These are phyloP conservation scores for Boletus vermiculosoides DNA, from an alignment of 768 basidiomycete species.

Conservation along the genomic window DNA sequence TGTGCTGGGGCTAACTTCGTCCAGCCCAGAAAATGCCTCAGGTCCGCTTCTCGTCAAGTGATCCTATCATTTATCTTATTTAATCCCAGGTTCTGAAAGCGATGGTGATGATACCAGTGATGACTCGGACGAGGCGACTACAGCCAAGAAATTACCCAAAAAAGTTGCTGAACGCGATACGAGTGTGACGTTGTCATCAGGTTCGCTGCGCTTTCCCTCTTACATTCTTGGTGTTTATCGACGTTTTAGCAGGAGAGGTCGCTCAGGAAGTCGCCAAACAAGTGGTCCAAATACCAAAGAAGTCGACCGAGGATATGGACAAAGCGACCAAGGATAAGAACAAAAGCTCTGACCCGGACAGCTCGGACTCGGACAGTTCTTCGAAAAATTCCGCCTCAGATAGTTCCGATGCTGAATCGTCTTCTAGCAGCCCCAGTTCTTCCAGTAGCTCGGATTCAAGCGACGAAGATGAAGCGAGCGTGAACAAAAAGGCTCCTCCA, in stretches of 20 bases:
- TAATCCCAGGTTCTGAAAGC: slow-evolving; percentile 17
- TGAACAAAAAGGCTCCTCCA: not conserved
- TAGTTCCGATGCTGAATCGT: slow-evolving; percentile 18
- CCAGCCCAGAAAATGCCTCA: slow-evolving; percentile 22
- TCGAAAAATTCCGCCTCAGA: slow-evolving; percentile 11
- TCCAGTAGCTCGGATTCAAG: slow-evolving; percentile 16
- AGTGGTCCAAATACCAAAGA: not conserved
- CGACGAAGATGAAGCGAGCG: slow-evolving; percentile 9
- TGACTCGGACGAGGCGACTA: slow-evolving; percentile 1
- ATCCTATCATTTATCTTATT: not conserved
- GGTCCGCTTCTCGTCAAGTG: slow-evolving; percentile 14
- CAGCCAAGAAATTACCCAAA: slow-evolving; percentile 1
- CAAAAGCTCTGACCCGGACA: slow-evolving; percentile 9
- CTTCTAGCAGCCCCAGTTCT: slow-evolving; percentile 12
- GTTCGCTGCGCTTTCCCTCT: slow-evolving; percentile 8
- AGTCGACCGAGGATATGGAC: not conserved
- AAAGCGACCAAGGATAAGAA: not conserved
- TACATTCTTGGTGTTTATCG: not conserved
- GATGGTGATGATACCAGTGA: slow-evolving; percentile 12
- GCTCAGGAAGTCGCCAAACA: not conserved
- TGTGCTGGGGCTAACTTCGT: slow-evolving; percentile 4
- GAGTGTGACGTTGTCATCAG: slow-evolving; percentile 41
- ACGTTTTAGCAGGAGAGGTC: slow-evolving; percentile 15
- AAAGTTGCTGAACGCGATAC: slow-evolving; percentile 33
- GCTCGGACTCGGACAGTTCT: slow-evolving; percentile 19